These are phyloP conservation scores for Viridothelium virens DNA, from an alignment of 495 filamentous ascomycete genomes.

Conservation along the genomic window DNA sequence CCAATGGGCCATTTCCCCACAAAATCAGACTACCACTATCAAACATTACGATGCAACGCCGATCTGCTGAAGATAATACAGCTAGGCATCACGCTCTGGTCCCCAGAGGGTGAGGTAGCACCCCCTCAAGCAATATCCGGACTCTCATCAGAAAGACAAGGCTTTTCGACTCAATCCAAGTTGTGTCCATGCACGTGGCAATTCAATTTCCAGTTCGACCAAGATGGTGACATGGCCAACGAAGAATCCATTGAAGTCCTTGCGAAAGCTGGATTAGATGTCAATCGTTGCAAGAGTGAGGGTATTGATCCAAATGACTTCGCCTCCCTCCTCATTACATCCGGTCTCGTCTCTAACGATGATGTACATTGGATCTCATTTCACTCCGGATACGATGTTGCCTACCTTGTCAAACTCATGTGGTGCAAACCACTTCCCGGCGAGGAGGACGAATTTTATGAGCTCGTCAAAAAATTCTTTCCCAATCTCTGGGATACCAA, in stretches of 20 bases:
- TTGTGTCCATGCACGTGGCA: constrained; percentile 86
- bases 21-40: constrained; percentile 97
- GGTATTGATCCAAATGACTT: constrained; percentile 91
- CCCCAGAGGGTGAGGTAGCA: constrained; percentile 74
- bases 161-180: constrained; percentile 36
- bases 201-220: constrained; percentile 96
- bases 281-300: constrained; percentile 66
- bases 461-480: constrained; percentile 80
- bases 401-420: constrained; percentile 90
- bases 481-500: constrained; percentile 92
- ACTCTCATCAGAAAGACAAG: constrained; percentile 39
- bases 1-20: constrained; percentile 89
- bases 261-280: constrained; percentile 80
- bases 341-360: constrained; percentile 79
- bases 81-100: constrained; percentile 87
- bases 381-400: constrained; percentile 98
- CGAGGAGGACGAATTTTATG: constrained; percentile 79
- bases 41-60: constrained; percentile 93
- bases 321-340: constrained; percentile 79
- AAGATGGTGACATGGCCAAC: constrained; percentile 93
- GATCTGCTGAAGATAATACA: constrained; percentile 96
- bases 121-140: constrained; percentile 55
- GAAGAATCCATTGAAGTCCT: constrained; percentile 85
- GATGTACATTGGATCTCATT: constrained; percentile 94
- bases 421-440: constrained; percentile 69